Percentiles rank a stretch among this genome's conserved stretches.
Conservation (phyloP, 306 rosid species). For the Abrus pulchellus region DNA sequence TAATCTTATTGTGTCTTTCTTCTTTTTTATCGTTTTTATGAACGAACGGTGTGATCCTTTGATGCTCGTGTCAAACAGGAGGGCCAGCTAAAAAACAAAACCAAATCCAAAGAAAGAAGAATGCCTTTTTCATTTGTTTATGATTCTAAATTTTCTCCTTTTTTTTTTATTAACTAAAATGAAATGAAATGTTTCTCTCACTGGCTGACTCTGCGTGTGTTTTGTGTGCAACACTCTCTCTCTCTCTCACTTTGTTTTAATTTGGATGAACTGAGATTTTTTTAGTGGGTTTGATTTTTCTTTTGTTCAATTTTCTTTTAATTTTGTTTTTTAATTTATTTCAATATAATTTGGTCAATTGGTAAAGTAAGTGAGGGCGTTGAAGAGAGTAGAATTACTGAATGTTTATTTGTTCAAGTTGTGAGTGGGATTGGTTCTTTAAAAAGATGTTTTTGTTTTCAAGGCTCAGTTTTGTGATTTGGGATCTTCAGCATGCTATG, state of each 20-base stretch:
- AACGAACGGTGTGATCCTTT: slow-evolving; percentile 55
- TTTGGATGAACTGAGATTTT: slow-evolving; percentile 52
- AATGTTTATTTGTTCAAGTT: slow-evolving; percentile 39
- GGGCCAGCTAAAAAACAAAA: slow-evolving; percentile 45
- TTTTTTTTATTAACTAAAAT: background rate
- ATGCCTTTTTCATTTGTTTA: slow-evolving; percentile 8
- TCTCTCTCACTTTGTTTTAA: slow-evolving; percentile 44
- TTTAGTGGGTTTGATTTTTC: slow-evolving; percentile 36
- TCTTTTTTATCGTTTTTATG: slow-evolving; percentile 39
- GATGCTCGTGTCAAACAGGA: slow-evolving; percentile 58
- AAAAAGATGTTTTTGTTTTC: background rate
- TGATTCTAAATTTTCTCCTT: background rate
- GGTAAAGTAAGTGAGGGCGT: background rate
- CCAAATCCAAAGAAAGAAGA: slow-evolving; percentile 32
- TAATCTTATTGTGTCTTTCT: slow-evolving; percentile 42
- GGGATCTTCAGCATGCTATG: slow-evolving; percentile 54
- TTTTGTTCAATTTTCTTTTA: background rate
- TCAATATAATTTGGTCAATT: slow-evolving; percentile 14
- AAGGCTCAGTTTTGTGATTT: slow-evolving; percentile 51
- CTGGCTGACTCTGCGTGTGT: slow-evolving; percentile 32
- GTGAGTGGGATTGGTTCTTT: slow-evolving; percentile 42
- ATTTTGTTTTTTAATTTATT: background rate
- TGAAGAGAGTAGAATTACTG: slow-evolving; percentile 44
- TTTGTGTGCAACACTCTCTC: background rate
- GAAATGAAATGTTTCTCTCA: slow-evolving; percentile 43